Conservation (phyloP, 768 basidiomycete genomes). For the Dioszegia crocea region DNA sequence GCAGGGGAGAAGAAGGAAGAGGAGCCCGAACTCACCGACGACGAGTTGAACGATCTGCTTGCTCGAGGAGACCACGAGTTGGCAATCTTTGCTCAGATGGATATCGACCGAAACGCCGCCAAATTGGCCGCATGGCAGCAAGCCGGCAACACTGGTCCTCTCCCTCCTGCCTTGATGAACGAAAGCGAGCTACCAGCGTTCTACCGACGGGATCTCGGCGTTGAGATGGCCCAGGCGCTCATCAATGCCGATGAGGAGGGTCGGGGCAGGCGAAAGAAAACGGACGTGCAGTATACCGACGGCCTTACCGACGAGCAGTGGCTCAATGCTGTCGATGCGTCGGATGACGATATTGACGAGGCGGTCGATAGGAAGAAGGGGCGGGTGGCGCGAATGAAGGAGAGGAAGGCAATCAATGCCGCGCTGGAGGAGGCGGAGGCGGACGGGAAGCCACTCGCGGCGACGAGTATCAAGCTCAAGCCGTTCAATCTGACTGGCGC, state of each 20-base stretch:
- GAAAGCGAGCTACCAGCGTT: constrained; percentile 87
- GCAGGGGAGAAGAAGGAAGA: constrained; percentile 49
- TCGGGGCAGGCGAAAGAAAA: constrained; percentile 77
- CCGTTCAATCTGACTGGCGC: constrained; percentile 31
- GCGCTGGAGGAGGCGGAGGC: constrained; percentile 33
- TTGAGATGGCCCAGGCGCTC: constrained; percentile 53
- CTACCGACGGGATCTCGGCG: constrained; percentile 61
- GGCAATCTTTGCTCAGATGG: constrained; percentile 73
- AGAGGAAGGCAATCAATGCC: constrained; percentile 32
- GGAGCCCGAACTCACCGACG: constrained; percentile 44
- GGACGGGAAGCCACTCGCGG: constrained; percentile 54
- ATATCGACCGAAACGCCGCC: constrained; percentile 70
- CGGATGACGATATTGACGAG: constrained; percentile 47
- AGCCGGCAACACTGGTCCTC: constrained; percentile 69
- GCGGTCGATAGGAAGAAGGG: constrained; percentile 31
- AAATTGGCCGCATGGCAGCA: constrained; percentile 64
- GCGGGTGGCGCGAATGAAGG: constrained; percentile 22
- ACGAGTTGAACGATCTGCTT: constrained; percentile 85
- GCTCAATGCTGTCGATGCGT: constrained; percentile 57
- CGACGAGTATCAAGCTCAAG: constrained; percentile 66
- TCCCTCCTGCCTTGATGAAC: constrained; percentile 71
- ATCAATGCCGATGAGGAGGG: constrained; percentile 61
- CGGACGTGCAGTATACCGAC: constrained; percentile 85
- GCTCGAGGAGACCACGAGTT: constrained; percentile 77
- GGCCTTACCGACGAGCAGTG: constrained; percentile 91